These are phyloP conservation scores for Phytophthora fragariaefolia DNA, from an alignment of 352 stramenopile genomes.

Conservation along the genomic window DNA sequence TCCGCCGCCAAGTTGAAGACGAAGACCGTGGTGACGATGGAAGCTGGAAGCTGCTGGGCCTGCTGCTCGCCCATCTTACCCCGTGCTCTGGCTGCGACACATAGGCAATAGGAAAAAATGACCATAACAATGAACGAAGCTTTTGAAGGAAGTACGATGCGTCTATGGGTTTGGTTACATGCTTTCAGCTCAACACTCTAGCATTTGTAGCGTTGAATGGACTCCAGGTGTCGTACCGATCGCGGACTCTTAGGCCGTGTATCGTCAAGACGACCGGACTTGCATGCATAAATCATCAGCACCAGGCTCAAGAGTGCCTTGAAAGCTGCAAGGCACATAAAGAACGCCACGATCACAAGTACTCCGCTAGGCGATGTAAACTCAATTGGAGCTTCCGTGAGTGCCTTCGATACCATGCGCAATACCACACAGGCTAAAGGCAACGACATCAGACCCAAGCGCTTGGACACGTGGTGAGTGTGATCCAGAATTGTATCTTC, in stretches of 20 bases:
- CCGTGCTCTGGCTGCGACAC: slow-evolving; percentile 29
- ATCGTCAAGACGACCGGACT: slow-evolving; percentile 68
- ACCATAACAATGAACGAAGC: slow-evolving; percentile 38
- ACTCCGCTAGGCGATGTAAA: slow-evolving; percentile 48
- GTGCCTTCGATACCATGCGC: slow-evolving; percentile 76
- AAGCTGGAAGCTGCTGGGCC: slow-evolving; percentile 16
- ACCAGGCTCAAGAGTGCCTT: slow-evolving; percentile 80
- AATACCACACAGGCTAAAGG: slow-evolving; percentile 95
- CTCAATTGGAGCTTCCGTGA: slow-evolving; percentile 52
- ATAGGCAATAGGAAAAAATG: slow-evolving; percentile 34
- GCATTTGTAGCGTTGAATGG: slow-evolving; percentile 64
- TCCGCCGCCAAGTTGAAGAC: slow-evolving; percentile 27
- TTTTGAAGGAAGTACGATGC: slow-evolving; percentile 31
- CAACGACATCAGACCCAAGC: slow-evolving; percentile 94
- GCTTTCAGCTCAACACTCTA: too few species aligned
- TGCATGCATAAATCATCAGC: slow-evolving; percentile 81
- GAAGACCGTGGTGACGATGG: slow-evolving; percentile 27
- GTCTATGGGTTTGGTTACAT: slow-evolving; percentile 1
- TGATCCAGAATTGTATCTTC: slow-evolving; percentile 93
- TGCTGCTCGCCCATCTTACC: slow-evolving; percentile 19
- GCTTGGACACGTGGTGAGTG: slow-evolving; percentile 94
- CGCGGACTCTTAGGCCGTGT: slow-evolving; percentile 73
- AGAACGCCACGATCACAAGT: slow-evolving; percentile 64
- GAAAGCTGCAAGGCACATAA: slow-evolving; percentile 78
- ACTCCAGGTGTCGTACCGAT: slow-evolving; percentile 61